Conservation (phyloP, 352 stramenopile species). For the Pythium brachiatum region DNA sequence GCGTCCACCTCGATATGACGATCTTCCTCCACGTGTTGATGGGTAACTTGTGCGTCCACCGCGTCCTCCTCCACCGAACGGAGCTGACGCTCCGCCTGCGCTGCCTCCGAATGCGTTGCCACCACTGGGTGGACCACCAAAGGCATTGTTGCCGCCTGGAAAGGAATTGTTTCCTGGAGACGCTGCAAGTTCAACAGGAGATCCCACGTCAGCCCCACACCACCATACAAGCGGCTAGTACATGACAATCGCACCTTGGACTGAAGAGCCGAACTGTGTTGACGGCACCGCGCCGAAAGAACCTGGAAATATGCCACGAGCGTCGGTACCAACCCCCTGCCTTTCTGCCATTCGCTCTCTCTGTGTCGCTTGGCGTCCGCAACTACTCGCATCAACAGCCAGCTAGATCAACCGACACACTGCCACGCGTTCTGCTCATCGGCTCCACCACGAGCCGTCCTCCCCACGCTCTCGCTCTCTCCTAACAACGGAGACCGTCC, state of each 20-base stretch:
- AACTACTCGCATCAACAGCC: background rate
- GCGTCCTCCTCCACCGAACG: constrained; percentile 17
- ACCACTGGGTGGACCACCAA: constrained; percentile 6
- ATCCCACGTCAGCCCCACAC: background rate
- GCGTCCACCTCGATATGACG: constrained; percentile 9
- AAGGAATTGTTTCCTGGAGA: constrained; percentile 22
- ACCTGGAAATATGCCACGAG: constrained; percentile 24
- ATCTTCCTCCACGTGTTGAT: constrained; percentile 12
- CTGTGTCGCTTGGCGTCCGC: background rate
- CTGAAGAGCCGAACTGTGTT: constrained; percentile 20
- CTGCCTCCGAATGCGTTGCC: constrained; percentile 1
- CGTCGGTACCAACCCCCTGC: constrained; percentile 14
- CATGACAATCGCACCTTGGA: constrained; percentile 17
- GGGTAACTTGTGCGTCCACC: constrained; percentile 4
- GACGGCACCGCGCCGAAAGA: constrained; percentile 17
- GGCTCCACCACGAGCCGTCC: background rate
- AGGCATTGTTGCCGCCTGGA: constrained; percentile 13
- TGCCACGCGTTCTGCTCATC: background rate
- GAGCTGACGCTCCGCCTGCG: background rate
- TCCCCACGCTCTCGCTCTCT: background rate
- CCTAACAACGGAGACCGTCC: background rate
- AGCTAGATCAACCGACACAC: background rate
- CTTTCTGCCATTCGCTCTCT: background rate
- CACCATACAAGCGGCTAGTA: background rate
- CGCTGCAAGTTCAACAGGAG: constrained; percentile 2